Percentiles rank a stretch among this genome's conserved stretches.
phyloP scores from a whole-genome alignment of 129 eudicot genomes.

The Erigeron canadensis region DNA sequence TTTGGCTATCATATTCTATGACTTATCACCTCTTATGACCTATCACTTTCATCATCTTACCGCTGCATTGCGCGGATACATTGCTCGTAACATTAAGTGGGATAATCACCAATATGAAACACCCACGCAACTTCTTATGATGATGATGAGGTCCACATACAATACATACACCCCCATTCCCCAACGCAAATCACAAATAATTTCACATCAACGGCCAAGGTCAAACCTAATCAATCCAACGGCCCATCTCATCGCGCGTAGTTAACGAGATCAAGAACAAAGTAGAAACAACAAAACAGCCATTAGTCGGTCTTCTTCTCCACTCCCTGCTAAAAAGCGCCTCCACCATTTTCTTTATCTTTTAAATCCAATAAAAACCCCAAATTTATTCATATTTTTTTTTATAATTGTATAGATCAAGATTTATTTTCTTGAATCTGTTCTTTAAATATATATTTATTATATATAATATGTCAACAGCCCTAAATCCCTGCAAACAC shows the following conservation, averaged over 20 bases:
- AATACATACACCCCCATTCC: conserved; percentile 4
- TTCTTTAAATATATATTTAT: not conserved
- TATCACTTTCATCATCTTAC: too few relatives aligned
- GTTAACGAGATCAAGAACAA: conserved; percentile 37
- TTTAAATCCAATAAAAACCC: conserved; percentile 7
- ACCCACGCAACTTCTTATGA: conserved; percentile 24
- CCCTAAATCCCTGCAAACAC: conserved; percentile 67
- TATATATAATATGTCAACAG: conserved; percentile 33
- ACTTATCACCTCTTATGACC: too few relatives aligned
- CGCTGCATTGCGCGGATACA: too few relatives aligned
- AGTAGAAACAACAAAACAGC: conserved; percentile 28
- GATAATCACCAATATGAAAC: conserved; percentile 27
- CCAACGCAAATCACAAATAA: conserved; percentile 18
- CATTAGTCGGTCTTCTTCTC: conserved; percentile 41
- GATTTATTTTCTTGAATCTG: conserved; percentile 1
- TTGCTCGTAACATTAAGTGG: too few relatives aligned
- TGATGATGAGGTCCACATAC: conserved; percentile 29
- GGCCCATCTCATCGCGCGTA: conserved; percentile 32
- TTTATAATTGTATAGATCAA: conserved; percentile 25
- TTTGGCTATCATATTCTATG: too few relatives aligned
- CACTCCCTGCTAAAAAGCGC: conserved; percentile 42
- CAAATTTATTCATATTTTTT: not conserved
- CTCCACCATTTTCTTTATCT: conserved; percentile 23
- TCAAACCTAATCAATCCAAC: conserved; percentile 26
- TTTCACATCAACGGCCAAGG: conserved; percentile 32